These are phyloP conservation scores for Pichia occidentalis DNA, from an alignment of 805 yeast species.

Conservation along the genomic window DNA sequence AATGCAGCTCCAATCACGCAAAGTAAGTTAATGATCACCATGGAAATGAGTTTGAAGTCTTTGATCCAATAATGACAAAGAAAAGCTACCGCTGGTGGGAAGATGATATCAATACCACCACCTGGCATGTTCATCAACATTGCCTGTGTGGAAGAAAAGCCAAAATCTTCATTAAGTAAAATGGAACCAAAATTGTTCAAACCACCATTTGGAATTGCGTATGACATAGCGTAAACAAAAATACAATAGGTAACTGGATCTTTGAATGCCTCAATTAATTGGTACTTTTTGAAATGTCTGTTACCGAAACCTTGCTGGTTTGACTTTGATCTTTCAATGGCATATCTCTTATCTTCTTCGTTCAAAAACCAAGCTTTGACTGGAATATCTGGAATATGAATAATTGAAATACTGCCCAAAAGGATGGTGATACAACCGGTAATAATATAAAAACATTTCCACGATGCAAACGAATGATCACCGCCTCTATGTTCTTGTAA, in stretches of 20 bases:
- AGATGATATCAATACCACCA: conserved; percentile 17
- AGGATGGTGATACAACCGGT: conserved; percentile 6
- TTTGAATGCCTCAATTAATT: conserved; percentile 34
- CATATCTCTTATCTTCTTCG: conserved; percentile 30
- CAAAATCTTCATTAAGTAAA: conserved; percentile 19
- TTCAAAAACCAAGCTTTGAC: conserved; percentile 37
- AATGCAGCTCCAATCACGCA: conserved; percentile 8
- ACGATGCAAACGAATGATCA: conserved; percentile 18
- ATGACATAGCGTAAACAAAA: conserved; percentile 20
- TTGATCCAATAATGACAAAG: conserved; percentile 5
- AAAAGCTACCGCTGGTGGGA: conserved; percentile 7
- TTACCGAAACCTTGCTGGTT: conserved; percentile 38
- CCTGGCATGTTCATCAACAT: conserved; percentile 15
- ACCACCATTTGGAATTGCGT: conserved; percentile 29
- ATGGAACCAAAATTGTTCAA: conserved; percentile 25
- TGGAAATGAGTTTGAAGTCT: conserved; percentile 7
- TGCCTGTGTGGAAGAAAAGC: conserved; percentile 14
- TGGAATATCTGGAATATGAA: conserved; percentile 38
- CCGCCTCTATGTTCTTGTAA: conserved; percentile 8
- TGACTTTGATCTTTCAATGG: conserved; percentile 25
- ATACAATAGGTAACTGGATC: conserved; percentile 18
- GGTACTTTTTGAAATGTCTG: conserved; percentile 35
- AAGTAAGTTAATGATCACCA: conserved; percentile 7
- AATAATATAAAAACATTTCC: conserved; percentile 40
- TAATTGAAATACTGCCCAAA: conserved; percentile 15